Evolutionary conservation across 1,284 basidiomycete genomes (phyloP).

Genomic region (Ganoderma resinaceum): DNA sequence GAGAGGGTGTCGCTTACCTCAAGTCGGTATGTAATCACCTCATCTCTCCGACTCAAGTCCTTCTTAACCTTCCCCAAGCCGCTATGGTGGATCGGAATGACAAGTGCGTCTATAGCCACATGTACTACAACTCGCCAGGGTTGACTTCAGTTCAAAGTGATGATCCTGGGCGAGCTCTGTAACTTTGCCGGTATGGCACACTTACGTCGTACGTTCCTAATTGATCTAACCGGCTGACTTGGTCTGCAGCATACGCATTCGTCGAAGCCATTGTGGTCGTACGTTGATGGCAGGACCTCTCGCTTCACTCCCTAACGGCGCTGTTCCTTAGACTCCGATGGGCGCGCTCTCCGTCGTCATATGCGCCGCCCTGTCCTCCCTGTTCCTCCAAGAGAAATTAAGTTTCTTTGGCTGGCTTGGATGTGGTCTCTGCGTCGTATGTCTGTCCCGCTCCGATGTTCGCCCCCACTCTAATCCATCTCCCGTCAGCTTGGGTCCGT

Average conservation of each 20-base stretch:
- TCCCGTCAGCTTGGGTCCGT: conserved; percentile 79
- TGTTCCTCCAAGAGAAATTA: conserved; percentile 93
- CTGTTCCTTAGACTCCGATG: conserved; percentile 77
- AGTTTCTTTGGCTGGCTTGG: conserved; percentile 95
- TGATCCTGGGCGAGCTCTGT: conserved; percentile 82
- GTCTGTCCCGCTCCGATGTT: conserved; percentile 35
- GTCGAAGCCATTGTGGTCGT: conserved; percentile 89
- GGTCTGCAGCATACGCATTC: conserved; percentile 81
- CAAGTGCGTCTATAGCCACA: conserved; percentile 52
- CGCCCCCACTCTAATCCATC: not conserved
- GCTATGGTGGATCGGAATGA: conserved; percentile 92
- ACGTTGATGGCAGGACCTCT: conserved; percentile 41
- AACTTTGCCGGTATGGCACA: conserved; percentile 76
- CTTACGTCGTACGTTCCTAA: not conserved
- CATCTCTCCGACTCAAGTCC: not conserved
- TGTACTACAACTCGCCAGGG: not conserved
- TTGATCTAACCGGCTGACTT: conserved; percentile 4
- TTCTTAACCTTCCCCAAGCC: conserved; percentile 44
- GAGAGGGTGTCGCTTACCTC: conserved; percentile 95
- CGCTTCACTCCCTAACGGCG: not conserved
- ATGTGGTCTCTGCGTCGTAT: conserved; percentile 85
- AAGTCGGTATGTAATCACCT: conserved; percentile 70
- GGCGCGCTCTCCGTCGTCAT: conserved; percentile 97
- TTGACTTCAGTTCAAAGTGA: conserved; percentile 55
- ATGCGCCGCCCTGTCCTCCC: conserved; percentile 91